Percentiles rank a stretch among this genome's conserved stretches.
Evolutionary conservation across 352 stramenopile genomes (phyloP).

Genomic region (Globisporangium middletonii): DNA sequence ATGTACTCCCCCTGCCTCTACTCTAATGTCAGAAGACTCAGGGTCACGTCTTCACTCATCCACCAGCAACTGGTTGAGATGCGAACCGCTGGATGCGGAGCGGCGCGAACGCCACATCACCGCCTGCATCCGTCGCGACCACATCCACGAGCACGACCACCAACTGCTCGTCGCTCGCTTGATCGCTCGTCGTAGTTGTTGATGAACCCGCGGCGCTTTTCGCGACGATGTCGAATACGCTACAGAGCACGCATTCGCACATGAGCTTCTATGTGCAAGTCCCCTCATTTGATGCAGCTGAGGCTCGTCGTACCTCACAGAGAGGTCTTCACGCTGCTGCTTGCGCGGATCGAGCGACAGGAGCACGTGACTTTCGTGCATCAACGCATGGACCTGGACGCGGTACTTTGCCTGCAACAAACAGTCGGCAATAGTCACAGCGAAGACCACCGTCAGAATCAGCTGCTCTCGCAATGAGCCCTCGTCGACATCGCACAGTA

Average conservation of each 20-base stretch:
- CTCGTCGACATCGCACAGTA: not conserved
- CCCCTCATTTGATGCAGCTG: not conserved
- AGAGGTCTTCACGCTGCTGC: not conserved
- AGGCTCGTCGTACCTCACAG: conserved; percentile 1
- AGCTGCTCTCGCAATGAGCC: too few species aligned
- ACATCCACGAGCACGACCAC: conserved; percentile 26
- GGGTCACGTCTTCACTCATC: too few species aligned
- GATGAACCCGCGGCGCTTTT: not conserved
- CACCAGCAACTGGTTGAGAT: not conserved
- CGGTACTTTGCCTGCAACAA: conserved; percentile 6
- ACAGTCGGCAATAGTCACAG: not conserved
- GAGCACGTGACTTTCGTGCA: conserved; percentile 3
- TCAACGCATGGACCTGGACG: conserved; percentile 10
- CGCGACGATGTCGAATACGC: conserved; percentile 8
- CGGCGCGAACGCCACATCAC: conserved; percentile 32
- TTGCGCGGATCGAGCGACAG: conserved; percentile 6
- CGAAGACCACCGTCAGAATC: not conserved
- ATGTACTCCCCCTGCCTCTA: too few species aligned
- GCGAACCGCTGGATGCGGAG: conserved; percentile 13
- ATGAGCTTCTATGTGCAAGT: not conserved
- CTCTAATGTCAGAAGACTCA: too few species aligned
- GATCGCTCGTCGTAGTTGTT: too few species aligned
- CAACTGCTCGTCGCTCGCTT: not conserved
- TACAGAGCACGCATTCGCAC: not conserved
- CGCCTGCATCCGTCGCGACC: conserved; percentile 16